Evolutionary conservation across 2,329 filamentous ascomycete genomes (phyloP).

Genomic region (Colletotrichum truncatum): DNA sequence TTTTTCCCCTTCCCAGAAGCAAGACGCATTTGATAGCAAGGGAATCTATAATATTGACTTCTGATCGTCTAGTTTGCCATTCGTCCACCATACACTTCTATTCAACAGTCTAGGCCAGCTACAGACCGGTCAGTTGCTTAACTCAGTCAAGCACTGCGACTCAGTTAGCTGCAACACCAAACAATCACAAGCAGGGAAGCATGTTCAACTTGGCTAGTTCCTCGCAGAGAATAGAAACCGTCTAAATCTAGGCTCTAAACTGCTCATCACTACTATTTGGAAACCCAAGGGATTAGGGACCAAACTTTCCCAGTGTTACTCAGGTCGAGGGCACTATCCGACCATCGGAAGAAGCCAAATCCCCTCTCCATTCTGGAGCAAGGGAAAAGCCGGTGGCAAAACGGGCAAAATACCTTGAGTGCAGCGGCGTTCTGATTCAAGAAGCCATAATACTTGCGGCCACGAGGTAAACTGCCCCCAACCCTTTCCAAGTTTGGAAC

Average conservation of each 20-base stretch:
- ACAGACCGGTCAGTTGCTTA: background rate
- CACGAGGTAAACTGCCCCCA: conserved; percentile 24
- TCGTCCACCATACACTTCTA: no score
- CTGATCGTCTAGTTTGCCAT: no score
- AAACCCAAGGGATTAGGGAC: background rate
- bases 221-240: background rate
- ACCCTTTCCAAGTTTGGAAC: background rate
- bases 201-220: background rate
- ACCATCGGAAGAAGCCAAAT: conserved; percentile 9
- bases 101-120: no score
- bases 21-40: no score
- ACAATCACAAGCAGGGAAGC: background rate
- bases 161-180: background rate
- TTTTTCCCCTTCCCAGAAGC: no score
- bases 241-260: background rate
- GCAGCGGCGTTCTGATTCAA: background rate
- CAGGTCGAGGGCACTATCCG: background rate
- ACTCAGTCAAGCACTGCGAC: background rate
- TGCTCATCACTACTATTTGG: background rate
- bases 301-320: background rate
- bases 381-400: background rate
- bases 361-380: background rate
- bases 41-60: no score
- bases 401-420: background rate
- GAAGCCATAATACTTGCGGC: background rate